Conservation (phyloP, 176 grass and related monocot species). For the Phragmites australis region DNA sequence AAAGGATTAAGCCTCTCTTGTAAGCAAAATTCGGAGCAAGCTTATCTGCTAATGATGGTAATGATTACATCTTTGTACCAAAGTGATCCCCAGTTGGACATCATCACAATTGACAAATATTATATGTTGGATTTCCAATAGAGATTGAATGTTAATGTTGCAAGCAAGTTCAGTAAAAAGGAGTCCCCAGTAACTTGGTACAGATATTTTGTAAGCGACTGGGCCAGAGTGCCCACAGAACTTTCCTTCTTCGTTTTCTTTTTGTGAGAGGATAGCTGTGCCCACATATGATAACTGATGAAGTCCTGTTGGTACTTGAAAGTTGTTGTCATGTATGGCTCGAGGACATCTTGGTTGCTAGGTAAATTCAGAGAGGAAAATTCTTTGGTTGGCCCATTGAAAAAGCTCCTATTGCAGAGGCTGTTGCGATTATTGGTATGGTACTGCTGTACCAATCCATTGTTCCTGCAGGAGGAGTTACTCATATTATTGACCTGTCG, state of each 20-base stretch:
- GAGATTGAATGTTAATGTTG: not conserved
- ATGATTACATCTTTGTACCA: conserved; percentile 26
- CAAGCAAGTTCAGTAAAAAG: not conserved
- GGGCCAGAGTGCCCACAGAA: not conserved
- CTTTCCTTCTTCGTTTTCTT: not conserved
- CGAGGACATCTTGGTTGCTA: not conserved
- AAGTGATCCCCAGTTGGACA: conserved; percentile 13
- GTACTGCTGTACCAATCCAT: not conserved
- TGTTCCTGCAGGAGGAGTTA: not conserved
- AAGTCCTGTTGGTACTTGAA: not conserved
- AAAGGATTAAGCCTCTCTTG: conserved; percentile 19
- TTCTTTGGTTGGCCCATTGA: not conserved
- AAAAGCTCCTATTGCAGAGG: not conserved
- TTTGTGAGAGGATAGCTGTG: not conserved
- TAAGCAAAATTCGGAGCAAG: conserved; percentile 29
- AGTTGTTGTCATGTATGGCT: not conserved
- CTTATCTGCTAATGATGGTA: conserved; percentile 46
- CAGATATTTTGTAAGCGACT: conserved; percentile 16
- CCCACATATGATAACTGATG: not conserved
- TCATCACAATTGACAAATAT: not conserved
- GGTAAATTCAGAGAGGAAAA: not conserved
- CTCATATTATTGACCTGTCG: conserved; percentile 35
- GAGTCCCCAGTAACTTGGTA: not conserved
- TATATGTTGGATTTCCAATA: not conserved
- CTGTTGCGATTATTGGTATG: conserved; percentile 35